Percentiles rank a stretch among this genome's conserved stretches.
Evolutionary conservation across 345 rosid species (phyloP).

Genomic region (Lepidium aucheri): DNA sequence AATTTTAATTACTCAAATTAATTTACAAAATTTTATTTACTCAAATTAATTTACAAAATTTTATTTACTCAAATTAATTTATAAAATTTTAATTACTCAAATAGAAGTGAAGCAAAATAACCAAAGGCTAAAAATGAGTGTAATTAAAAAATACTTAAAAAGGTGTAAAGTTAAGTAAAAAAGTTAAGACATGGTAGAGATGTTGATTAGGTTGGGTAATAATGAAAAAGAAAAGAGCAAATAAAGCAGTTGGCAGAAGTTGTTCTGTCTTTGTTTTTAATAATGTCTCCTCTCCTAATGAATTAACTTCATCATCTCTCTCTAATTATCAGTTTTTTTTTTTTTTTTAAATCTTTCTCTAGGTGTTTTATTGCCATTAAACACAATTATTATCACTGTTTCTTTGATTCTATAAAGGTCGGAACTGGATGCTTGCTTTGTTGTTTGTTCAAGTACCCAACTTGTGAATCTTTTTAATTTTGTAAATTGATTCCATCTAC

Average conservation of each 20-base stretch:
- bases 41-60: too few relatives aligned
- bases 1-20: too few relatives aligned
- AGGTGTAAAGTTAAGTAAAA: constrained; percentile 20
- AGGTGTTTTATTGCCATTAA: constrained; percentile 26
- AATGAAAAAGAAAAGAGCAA: constrained; percentile 35
- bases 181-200: constrained; percentile 4
- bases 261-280: constrained; percentile 43
- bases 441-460: constrained; percentile 42
- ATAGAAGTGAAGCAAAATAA: not conserved
- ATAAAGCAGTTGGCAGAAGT: constrained; percentile 61
- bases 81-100: not conserved
- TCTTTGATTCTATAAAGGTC: constrained; percentile 39
- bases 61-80: too few relatives aligned
- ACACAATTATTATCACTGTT: constrained; percentile 22
- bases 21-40: too few relatives aligned
- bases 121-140: not conserved
- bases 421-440: constrained; percentile 61
- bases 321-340: constrained; percentile 10
- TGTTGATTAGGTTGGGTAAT: constrained; percentile 32
- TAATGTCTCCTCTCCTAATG: constrained; percentile 51
- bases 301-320: constrained; percentile 34
- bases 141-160: not conserved
- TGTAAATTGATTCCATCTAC: not conserved
- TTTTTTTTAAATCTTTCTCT: constrained; percentile 14
- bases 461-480: constrained; percentile 16